Base-by-base conservation (phyloP, 1,284 basidiomycete genomes). In the Ganoderma multipileum region DNA sequence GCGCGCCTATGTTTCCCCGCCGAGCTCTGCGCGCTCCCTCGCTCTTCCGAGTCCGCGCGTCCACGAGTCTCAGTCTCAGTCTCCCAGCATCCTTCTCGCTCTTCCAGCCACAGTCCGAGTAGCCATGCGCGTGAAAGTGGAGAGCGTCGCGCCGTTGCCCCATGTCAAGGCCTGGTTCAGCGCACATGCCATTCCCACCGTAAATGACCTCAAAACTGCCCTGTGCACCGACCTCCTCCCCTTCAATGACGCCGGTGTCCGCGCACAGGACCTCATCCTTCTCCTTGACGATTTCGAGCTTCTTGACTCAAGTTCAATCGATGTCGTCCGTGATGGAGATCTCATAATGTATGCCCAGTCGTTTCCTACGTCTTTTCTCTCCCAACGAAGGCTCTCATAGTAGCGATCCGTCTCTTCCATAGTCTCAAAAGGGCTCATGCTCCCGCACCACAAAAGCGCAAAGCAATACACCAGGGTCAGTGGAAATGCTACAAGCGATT, bases 261-360 rank as follows among this genome's bases (percentile, higher is more conserved):
- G 64, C 11, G 63, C 72, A 0, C 47, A 67, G 30, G 74, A 80
- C 39, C 68, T 83, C 16, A 47, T 68, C 4, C 78, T 87, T 14
- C 72, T 79, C 16, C 75, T 86, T 28, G 85, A 86, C 47, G 84
- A 80, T 23, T 87, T 84, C 64, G 81, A 84, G 71, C 75, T 86
- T 0, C 78, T 86, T 2, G 81, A 85, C 60, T 58, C 74, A 7
- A 81, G 78, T 20, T 72, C 79, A 0, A 73, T 85, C n/a, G 75
- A 78, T 30, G 73, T 86, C 9, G 66, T 86, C 1, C 77, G 81
- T 58, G 86, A 87, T 39, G 83, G 82, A 0, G 86, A 86, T 61
- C 70, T 85, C 0, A 75, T 86, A 41, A 77, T 76, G 85, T 83
- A 69, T 68, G 84, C 74, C 33, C 14, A 6, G 14, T 41, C 38